These are phyloP conservation scores for Didymella exigua DNA, from an alignment of 2,329 filamentous ascomycete species.

Conservation along the genomic window DNA sequence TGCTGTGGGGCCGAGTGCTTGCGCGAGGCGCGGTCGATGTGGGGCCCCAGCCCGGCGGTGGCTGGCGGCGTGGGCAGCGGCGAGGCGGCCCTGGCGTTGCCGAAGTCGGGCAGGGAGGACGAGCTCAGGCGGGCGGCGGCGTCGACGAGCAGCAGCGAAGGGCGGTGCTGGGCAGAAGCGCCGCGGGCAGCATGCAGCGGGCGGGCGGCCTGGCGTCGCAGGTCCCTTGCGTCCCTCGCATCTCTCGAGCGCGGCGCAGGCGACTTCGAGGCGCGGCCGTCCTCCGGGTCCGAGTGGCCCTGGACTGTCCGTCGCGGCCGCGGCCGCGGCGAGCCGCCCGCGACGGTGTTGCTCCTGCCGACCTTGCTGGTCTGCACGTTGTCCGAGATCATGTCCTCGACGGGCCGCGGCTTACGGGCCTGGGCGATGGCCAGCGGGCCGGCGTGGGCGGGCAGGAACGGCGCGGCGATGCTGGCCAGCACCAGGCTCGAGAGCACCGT, in stretches of 20 bases:
- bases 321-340: conserved; percentile 49
- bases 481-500: conserved; percentile 82
- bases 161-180: conserved; percentile 46
- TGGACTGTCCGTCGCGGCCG: conserved; percentile 51
- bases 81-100: conserved; percentile 56
- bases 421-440: conserved; percentile 82
- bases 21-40: conserved; percentile 44
- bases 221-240: conserved; percentile 35
- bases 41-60: conserved; percentile 50
- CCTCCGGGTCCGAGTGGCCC: conserved; percentile 47
- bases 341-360: conserved; percentile 72
- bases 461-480: conserved; percentile 75
- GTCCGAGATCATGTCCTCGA: conserved; percentile 67
- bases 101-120: conserved; percentile 68
- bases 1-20: conserved; percentile 65
- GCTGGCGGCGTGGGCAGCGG: conserved; percentile 47
- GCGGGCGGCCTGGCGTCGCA: conserved; percentile 36
- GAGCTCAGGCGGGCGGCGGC: conserved; percentile 70
- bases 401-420: conserved; percentile 73
- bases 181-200: conserved; percentile 27
- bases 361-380: conserved; percentile 62
- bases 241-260: conserved; percentile 42
- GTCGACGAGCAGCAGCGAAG: conserved; percentile 60
- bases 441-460: conserved; percentile 76
- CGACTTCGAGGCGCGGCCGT: conserved; percentile 45